Evolutionary conservation across 257 asterid genomes (phyloP), one percentile per base, ranked within the genome.

Genomic region (Forsythia suspensa): DNA sequence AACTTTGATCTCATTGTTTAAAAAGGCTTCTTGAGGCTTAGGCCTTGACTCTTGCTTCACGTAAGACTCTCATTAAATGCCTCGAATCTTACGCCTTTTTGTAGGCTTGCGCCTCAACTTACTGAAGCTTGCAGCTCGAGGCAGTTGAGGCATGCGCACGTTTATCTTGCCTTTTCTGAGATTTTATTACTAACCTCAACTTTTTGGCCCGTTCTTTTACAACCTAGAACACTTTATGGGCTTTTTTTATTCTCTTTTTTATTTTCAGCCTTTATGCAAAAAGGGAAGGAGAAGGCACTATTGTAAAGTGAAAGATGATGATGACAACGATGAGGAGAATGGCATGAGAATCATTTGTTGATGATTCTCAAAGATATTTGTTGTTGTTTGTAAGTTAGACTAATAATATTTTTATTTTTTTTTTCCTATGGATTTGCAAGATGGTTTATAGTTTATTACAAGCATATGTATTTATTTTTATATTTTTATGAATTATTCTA

Each of bases 1-100:
- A 70, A 68, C 29, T 46, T 73, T 74, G 65, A 57, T 39, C 57
- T 72, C 52, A 29, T 55, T 79, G 70, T 63, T 21, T 63, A 8
- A 63, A 24, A 18, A 63, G 8, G 2, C 16, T 5, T 63, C 21
- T 59, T 59, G 5, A 20, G 67, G 67, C 67, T 59, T 59, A 7
- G 36, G 67, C 67, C 67, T 59, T 20, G 67, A 20, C 67, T 18
- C 67, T 59, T 1, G 18, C n/a, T 40, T 72, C 72, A 43, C 41
- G 38, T 7, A 74, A 44, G 11, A 73, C 40, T 21, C 41, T 7
- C 13, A 41, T 36, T 0, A 42, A 76, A 34, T 29, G 12, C 36
- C 67, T 18, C 13, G 29, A 59, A 59, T n/a, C 51, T 43, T 59
- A 18, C 4, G 36, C 65, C 21, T 18, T n/a, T 55, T 10, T 55